Evolutionary conservation across 164 flowering plant genomes (phyloP), one percentile per base, ranked within the genome.

Genomic region (Liriodendron chinense): DNA sequence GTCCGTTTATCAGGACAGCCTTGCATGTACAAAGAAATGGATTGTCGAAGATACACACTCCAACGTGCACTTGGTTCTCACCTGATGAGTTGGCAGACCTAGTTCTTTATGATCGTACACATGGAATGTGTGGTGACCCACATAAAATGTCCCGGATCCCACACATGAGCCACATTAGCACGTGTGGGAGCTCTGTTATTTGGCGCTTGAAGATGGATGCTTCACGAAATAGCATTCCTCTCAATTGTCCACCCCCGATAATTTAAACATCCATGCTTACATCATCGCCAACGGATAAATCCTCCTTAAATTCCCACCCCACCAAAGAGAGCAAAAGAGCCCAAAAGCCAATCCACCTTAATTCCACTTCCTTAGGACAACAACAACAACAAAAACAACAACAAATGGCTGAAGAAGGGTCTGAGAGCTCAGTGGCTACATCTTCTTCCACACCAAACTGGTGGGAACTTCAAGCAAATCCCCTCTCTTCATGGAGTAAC

Each of bases 331-430:
- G 72, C 61, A 74, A 50, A 26, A 53, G 53, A 50, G 9, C 24
- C 28, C 68, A 25, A 26, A 74, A 28, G 18, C 65, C 76, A 66
- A 65, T 59, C 6, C 48, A 20, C 68, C 26, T 49, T 65, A 3
- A 64, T 64, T 43, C 61, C 12, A 25, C 24, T 50, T 48, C 43
- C 16, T 69, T 21, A n/a, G 71, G 24, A 65, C 59, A 47, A 18
- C 63, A 59, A 57, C 47, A 16, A 68, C 59, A 43, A 18, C 63
- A 59, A 57, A 34, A 18, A 68, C 59, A 53, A 53, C 13, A 16
- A 67, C 47, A 53, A 21, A 88, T 89, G 92, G 86, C 85, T 48
- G 84, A 87, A 71, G 88, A 87, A 78, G 84, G 86, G 65, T 70
- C 82, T 70, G 88, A 82, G 34, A 77, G 83, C 57, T 81, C 86